Conservation (phyloP, 495 filamentous ascomycete species). For the Trichoderma gamsii region DNA sequence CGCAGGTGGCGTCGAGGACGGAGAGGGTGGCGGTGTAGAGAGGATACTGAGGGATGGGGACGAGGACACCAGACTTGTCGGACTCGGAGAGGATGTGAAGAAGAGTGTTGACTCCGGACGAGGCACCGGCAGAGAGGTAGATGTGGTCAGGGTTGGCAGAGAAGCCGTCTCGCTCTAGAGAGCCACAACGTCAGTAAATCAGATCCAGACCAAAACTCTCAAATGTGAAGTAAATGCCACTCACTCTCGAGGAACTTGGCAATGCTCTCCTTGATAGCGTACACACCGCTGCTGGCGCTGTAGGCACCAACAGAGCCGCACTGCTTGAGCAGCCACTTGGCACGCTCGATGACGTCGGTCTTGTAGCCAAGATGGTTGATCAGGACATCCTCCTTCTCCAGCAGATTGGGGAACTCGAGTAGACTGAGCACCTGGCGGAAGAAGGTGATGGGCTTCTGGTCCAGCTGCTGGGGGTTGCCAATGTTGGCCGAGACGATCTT, state of each 20-base stretch:
- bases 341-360: conserved; percentile 79
- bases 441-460: conserved; percentile 98
- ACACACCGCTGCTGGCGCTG: conserved; percentile 85
- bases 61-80: conserved; percentile 75
- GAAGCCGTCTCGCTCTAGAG: conserved; percentile 73
- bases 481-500: conserved; percentile 95
- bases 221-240: conserved; percentile 18
- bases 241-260: conserved; percentile 84
- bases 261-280: conserved; percentile 77
- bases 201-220: neutral
- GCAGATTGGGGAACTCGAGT: conserved; percentile 78
- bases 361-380: conserved; percentile 71
- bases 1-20: conserved; percentile 75
- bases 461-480: conserved; percentile 96
- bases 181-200: conserved; percentile 3
- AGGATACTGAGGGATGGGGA: conserved; percentile 96
- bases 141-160: conserved; percentile 69
- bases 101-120: conserved; percentile 87
- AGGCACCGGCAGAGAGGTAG: conserved; percentile 85
- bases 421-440: conserved; percentile 96
- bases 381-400: conserved; percentile 69
- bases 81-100: conserved; percentile 80
- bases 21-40: conserved; percentile 92
- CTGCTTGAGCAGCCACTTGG: conserved; percentile 67
- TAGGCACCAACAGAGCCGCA: conserved; percentile 93